Percentiles rank a stretch among this genome's conserved stretches.
Conservation (phyloP, 2,329 filamentous ascomycete genomes). For the Penicillium sp. region DNA sequence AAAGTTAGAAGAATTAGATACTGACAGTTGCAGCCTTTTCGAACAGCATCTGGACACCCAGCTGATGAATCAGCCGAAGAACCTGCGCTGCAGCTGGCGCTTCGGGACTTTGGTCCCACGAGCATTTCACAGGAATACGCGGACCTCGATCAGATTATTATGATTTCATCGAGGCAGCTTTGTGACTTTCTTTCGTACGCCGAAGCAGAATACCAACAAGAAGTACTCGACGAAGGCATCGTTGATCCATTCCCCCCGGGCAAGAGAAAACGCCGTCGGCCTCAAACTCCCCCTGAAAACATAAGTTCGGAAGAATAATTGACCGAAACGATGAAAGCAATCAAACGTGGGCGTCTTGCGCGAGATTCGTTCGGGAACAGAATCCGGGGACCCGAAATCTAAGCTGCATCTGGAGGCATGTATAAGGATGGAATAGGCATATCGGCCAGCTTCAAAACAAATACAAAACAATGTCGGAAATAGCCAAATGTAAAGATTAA, state of each 20-base stretch:
- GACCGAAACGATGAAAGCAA: no score
- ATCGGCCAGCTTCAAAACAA: no score
- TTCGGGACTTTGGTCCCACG: slow-evolving; percentile 2
- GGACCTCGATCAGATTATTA: slow-evolving; percentile 4
- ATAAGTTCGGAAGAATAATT: slow-evolving; percentile 9
- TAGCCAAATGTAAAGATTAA: no score
- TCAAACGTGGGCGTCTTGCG: no score
- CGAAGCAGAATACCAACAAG: slow-evolving; percentile 3
- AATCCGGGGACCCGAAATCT: no score
- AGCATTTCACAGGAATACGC: slow-evolving; percentile 2
- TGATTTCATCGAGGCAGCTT: slow-evolving; percentile 7
- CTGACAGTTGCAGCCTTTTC: slow-evolving; percentile 7
- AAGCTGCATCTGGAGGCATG: no score
- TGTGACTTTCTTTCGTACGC: slow-evolving; percentile 9
- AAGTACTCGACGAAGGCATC: slow-evolving; percentile 1
- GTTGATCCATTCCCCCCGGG: slow-evolving; percentile 4
- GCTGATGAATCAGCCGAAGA: slow-evolving; percentile 1
- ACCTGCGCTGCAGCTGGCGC: slow-evolving; percentile 1
- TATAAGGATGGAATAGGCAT: no score
- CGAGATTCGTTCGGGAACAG: no score
- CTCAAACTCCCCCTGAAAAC: slow-evolving; percentile 7
- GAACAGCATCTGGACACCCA: slow-evolving; percentile 5
- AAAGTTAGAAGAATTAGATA: not conserved
- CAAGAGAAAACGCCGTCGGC: slow-evolving; percentile 7
- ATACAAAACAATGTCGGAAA: no score